Evolutionary conservation across 164 flowering plant species (phyloP).

Genomic region (Annona squamosa): DNA sequence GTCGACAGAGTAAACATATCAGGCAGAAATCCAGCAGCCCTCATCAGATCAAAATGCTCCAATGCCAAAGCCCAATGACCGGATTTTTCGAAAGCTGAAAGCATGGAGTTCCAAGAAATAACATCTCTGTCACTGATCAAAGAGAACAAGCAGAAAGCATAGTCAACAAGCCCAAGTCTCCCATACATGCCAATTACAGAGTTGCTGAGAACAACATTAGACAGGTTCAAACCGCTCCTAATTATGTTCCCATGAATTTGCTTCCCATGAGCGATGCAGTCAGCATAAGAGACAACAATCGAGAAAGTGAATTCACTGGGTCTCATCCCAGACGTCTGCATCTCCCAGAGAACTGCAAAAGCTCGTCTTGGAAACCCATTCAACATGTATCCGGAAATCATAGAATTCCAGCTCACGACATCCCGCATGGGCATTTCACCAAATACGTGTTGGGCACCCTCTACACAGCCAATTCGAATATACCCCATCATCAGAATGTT

Average conservation of each 20-base stretch:
- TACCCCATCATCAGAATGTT: constrained; percentile 41
- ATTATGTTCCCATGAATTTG: constrained; percentile 38
- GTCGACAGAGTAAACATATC: constrained; percentile 48
- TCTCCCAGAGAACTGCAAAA: constrained; percentile 17
- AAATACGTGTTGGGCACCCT: constrained; percentile 27
- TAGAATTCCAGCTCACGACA: constrained; percentile 33
- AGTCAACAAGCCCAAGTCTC: constrained; percentile 31
- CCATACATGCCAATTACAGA: constrained; percentile 48
- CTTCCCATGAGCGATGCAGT: constrained; percentile 26
- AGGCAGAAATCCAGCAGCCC: constrained; percentile 23
- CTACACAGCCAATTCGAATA: constrained; percentile 14
- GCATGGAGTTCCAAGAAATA: constrained; percentile 46
- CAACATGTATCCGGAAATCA: constrained; percentile 27
- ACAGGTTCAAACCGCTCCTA: constrained; percentile 19
- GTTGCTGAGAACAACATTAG: constrained; percentile 41
- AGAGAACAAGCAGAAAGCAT: constrained; percentile 40
- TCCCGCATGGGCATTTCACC: constrained; percentile 32
- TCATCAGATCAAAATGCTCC: constrained; percentile 23
- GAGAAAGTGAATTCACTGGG: constrained; percentile 38
- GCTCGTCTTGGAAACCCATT: constrained; percentile 20
- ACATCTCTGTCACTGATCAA: constrained; percentile 37
- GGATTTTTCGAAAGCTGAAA: constrained; percentile 27
- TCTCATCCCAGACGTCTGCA: constrained; percentile 25
- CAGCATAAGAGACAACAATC: constrained; percentile 22
- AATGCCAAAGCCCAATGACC: constrained; percentile 26